Evolutionary conservation across 768 basidiomycete genomes (phyloP).

Genomic region (Lactarius quietus): DNA sequence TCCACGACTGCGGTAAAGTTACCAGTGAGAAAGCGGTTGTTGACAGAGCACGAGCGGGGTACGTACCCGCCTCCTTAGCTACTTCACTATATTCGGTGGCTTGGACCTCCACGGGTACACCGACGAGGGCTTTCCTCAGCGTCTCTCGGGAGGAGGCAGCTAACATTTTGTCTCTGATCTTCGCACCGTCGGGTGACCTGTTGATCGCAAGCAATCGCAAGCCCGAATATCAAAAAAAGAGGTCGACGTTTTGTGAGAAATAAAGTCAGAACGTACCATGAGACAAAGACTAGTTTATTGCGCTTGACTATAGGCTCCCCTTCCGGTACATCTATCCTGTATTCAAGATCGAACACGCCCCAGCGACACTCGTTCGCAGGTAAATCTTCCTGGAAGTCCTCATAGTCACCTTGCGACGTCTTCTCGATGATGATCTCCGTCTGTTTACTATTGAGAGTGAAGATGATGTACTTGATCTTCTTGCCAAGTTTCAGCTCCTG

Average conservation of each 20-base stretch:
- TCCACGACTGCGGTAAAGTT: conserved; percentile 29
- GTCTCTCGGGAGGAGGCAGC: conserved; percentile 85
- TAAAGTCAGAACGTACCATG: conserved; percentile 54
- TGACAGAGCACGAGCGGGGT: background rate
- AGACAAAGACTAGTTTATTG: conserved; percentile 81
- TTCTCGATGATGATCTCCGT: conserved; percentile 81
- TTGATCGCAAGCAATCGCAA: conserved; percentile 1
- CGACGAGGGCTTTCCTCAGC: conserved; percentile 66
- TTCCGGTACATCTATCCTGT: conserved; percentile 46
- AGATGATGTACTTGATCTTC: conserved; percentile 83
- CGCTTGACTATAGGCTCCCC: conserved; percentile 53
- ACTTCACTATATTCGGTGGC: conserved; percentile 78
- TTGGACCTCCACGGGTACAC: conserved; percentile 80
- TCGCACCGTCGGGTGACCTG: conserved; percentile 86
- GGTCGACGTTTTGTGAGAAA: background rate
- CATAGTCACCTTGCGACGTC: conserved; percentile 55
- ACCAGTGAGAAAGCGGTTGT: background rate
- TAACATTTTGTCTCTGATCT: conserved; percentile 91
- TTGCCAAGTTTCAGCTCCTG: conserved; percentile 73
- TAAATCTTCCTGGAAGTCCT: conserved; percentile 68
- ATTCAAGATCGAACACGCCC: conserved; percentile 94
- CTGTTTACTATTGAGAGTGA: conserved; percentile 52
- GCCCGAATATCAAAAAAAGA: background rate
- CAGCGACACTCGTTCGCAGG: conserved; percentile 76
- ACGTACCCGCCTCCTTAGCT: conserved; percentile 63